Percentiles rank a stretch among this genome's conserved stretches.
phyloP scores from a whole-genome alignment of 2,329 filamentous ascomycete genomes.

The Colletotrichum agaves region DNA sequence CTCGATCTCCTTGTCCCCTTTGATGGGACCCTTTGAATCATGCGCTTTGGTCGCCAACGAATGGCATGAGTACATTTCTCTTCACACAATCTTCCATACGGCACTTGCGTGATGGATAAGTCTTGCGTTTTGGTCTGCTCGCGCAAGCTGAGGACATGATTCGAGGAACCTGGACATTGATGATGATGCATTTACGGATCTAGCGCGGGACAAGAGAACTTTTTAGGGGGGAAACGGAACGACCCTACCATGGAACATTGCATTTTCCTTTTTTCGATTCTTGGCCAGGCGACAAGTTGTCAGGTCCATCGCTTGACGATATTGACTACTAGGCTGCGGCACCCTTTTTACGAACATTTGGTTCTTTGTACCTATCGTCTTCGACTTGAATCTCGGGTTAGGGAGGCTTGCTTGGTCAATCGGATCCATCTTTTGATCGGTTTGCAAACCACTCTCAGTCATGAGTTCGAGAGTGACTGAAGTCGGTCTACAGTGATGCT shows the following conservation, averaged over 20 bases:
- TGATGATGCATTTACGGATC: constrained; percentile 39
- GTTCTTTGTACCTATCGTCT: constrained; percentile 35
- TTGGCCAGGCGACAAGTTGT: not conserved
- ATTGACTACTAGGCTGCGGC: not conserved
- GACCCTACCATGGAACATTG: constrained; percentile 33
- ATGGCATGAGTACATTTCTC: constrained; percentile 34
- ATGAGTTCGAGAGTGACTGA: not conserved
- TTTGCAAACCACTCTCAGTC: not conserved
- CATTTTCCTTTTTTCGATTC: constrained; percentile 29
- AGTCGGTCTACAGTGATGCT: not conserved
- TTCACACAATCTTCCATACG: constrained; percentile 18
- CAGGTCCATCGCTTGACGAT: constrained; percentile 1
- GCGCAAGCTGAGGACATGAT: constrained; percentile 26
- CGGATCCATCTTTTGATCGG: constrained; percentile 9
- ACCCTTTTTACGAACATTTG: constrained; percentile 27
- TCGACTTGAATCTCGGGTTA: constrained; percentile 31
- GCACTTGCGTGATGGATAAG: constrained; percentile 36
- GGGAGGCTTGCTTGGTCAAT: constrained; percentile 28
- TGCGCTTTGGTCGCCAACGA: constrained; percentile 37
- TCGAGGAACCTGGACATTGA: constrained; percentile 36
- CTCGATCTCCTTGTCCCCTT: constrained; percentile 44
- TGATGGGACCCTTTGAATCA: constrained; percentile 34
- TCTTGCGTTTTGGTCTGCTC: constrained; percentile 9
- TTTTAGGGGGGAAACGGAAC: constrained; percentile 15
- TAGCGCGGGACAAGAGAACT: constrained; percentile 30